Conservation (phyloP, 2,329 filamentous ascomycete genomes). For the Trichoderma hamatum region DNA sequence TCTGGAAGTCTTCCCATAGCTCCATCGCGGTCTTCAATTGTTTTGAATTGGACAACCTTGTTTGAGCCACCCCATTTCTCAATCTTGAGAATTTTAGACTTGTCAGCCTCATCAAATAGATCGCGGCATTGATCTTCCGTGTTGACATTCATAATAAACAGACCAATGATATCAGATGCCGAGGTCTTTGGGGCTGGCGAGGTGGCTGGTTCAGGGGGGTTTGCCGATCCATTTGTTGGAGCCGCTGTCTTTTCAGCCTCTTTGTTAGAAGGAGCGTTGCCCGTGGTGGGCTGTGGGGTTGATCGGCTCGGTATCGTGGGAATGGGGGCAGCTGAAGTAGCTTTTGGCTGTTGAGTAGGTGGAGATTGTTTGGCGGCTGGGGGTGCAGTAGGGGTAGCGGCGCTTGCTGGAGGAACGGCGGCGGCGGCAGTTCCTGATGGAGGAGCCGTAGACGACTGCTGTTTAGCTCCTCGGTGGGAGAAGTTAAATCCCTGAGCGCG, state of each 20-base stretch:
- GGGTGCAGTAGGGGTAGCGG: constrained; percentile 41
- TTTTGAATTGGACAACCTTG: constrained; percentile 86
- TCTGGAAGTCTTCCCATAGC: constrained; percentile 75
- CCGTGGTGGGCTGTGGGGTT: constrained; percentile 55
- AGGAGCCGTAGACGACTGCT: constrained; percentile 50
- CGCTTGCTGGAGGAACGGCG: constrained; percentile 17
- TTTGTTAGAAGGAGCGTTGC: constrained; percentile 46
- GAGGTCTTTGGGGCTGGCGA: constrained; percentile 63
- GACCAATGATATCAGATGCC: constrained; percentile 72
- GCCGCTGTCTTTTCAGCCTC: constrained; percentile 60
- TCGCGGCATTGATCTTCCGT: constrained; percentile 81
- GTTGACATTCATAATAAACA: constrained; percentile 88
- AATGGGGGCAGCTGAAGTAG: constrained; percentile 43
- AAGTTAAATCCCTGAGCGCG: constrained; percentile 99
- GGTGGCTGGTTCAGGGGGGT: constrained; percentile 55
- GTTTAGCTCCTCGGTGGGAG: constrained; percentile 88
- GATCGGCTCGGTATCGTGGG: constrained; percentile 44
- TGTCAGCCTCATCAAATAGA: constrained; percentile 82
- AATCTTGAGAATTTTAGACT: constrained; percentile 75
- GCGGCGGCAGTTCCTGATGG: constrained; percentile 18
- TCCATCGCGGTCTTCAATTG: constrained; percentile 74
- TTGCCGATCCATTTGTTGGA: constrained; percentile 56
- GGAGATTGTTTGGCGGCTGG: constrained; percentile 44
- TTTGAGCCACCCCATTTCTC: constrained; percentile 79
- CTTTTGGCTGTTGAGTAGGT: constrained; percentile 48